Conservation (phyloP, 495 filamentous ascomycete species). For the Hyaloscypha bicolor region DNA sequence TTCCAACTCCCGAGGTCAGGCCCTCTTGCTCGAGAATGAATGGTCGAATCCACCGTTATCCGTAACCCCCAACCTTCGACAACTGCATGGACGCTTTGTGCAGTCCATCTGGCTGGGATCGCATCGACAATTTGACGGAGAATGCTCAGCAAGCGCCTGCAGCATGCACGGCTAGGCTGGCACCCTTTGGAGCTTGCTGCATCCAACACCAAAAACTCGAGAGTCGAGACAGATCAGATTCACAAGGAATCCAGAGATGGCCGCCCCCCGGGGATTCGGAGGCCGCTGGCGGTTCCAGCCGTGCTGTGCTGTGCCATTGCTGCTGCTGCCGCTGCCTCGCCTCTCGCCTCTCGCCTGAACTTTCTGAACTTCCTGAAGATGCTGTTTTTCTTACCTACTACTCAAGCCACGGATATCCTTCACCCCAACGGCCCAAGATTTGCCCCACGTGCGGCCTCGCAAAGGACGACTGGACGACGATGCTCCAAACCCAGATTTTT, state of each 20-base stretch:
- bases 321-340: not conserved
- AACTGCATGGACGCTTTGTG: not conserved
- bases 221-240: conserved; percentile 6
- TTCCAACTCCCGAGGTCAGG: not conserved
- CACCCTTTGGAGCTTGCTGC: conserved; percentile 13
- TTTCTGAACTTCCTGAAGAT: no score
- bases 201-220: not conserved
- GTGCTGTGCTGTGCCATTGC: not conserved
- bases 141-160: conserved; percentile 6
- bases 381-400: not conserved
- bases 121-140: not conserved
- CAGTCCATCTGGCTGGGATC: not conserved
- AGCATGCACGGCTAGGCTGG: conserved; percentile 19
- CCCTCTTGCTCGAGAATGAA: not conserved
- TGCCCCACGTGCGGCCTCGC: conserved; percentile 25
- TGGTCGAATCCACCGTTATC: not conserved
- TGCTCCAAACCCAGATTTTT: conserved; percentile 1
- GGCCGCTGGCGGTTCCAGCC: not conserved
- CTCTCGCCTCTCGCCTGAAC: no score
- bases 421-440: conserved; percentile 2
- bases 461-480: conserved; percentile 12
- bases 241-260: conserved; percentile 5
- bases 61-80: no score
- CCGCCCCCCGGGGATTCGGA: not conserved
- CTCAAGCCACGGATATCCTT: not conserved